These are phyloP conservation scores for Serendipita indica DNA, from an alignment of 768 basidiomycete species.

Conservation along the genomic window DNA sequence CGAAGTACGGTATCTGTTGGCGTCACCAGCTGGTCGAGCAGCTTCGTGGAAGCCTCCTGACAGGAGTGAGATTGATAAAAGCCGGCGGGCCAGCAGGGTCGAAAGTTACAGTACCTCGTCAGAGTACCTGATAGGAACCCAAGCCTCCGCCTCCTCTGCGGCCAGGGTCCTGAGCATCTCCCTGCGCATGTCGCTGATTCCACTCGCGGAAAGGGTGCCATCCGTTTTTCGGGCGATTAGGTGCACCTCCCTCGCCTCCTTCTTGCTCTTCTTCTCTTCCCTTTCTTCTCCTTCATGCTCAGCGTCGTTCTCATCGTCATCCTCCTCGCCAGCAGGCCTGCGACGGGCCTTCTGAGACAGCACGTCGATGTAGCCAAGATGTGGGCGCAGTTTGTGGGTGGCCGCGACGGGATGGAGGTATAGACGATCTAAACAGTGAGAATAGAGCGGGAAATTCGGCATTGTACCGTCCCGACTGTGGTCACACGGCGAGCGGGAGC, in stretches of 20 bases:
- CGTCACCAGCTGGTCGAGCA: conserved; percentile 3
- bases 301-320: conserved; percentile 11
- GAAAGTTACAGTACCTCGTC: not conserved
- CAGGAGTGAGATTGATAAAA: not conserved
- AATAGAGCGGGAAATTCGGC: conserved; percentile 3
- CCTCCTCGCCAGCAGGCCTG: conserved; percentile 20
- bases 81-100: not conserved
- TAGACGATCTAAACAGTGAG: conserved; percentile 61
- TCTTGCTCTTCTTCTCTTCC: not conserved
- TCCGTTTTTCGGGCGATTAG: conserved; percentile 3
- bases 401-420: conserved; percentile 66
- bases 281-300: not conserved
- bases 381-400: conserved; percentile 71
- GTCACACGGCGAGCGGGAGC: too few relatives aligned
- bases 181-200: conserved; percentile 3
- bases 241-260: not conserved
- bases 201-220: not conserved
- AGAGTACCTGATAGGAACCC: conserved; percentile 2
- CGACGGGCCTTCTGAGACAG: conserved; percentile 49
- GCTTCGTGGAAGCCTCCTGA: conserved; percentile 9
- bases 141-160: conserved; percentile 1
- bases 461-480: too few relatives aligned
- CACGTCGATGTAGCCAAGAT: conserved; percentile 65
- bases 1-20: not conserved
- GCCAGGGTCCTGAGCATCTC: conserved; percentile 2